Conservation (phyloP, 192 early-diverging fungal genomes). For the Coemansia reversa region DNA sequence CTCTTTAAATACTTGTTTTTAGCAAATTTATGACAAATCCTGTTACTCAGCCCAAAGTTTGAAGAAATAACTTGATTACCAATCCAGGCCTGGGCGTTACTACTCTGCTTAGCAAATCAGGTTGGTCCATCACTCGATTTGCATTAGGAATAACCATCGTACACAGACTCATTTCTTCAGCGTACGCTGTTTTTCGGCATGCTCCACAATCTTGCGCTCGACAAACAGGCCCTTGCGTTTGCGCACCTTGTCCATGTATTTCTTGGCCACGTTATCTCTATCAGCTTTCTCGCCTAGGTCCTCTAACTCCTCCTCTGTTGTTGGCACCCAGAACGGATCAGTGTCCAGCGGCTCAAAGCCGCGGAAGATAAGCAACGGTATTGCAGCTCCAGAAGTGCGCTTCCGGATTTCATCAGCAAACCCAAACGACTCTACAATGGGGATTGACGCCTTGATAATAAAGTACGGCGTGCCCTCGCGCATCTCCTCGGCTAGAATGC, state of each 20-base stretch:
- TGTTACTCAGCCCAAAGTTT: background rate
- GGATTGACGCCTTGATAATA: conserved; percentile 79
- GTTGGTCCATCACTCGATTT: background rate
- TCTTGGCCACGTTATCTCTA: conserved; percentile 90
- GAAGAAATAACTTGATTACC: background rate
- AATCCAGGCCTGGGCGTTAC: background rate
- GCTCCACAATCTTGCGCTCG: conserved; percentile 85
- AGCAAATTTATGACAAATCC: background rate
- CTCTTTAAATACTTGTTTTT: background rate
- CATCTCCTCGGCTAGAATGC: conserved; percentile 93
- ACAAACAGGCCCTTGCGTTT: conserved; percentile 95
- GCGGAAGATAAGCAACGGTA: conserved; percentile 91
- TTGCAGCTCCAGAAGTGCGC: conserved; percentile 91
- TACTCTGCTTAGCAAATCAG: background rate
- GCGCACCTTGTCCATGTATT: conserved; percentile 94
- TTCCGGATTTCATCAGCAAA: conserved; percentile 98
- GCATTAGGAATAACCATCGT: background rate
- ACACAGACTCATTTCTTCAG: conserved; percentile 56
- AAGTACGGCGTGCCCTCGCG: conserved; percentile 98
- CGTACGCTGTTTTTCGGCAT: conserved; percentile 81
- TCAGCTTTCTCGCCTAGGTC: conserved; percentile 98
- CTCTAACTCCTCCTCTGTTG: conserved; percentile 95
- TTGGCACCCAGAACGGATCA: conserved; percentile 99
- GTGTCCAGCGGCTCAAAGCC: conserved; percentile 90
- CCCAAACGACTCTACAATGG: conserved; percentile 98